These are phyloP conservation scores for Microbotryum scabiosae DNA, from an alignment of 1,284 basidiomycete genomes.

Conservation along the genomic window DNA sequence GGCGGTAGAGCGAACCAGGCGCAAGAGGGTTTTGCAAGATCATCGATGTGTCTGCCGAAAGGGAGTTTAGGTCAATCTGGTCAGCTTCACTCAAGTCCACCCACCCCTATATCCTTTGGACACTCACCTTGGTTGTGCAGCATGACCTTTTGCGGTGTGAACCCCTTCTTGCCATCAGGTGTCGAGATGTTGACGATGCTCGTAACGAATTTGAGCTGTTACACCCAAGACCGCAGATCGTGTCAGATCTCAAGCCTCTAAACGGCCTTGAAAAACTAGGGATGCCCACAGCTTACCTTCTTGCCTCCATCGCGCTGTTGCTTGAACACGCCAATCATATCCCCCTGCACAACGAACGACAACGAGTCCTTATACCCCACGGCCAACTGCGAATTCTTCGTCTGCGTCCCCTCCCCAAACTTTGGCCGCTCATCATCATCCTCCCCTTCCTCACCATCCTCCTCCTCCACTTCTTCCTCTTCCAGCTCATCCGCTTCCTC, in stretches of 20 bases:
- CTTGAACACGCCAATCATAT: constrained; percentile 95
- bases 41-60: constrained; percentile 71
- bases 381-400: constrained; percentile 82
- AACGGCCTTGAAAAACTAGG: too few relatives aligned
- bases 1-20: constrained; percentile 75
- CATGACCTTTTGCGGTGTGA: constrained; percentile 90
- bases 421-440: constrained; percentile 45
- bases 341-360: constrained; percentile 90
- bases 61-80: not conserved
- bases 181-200: constrained; percentile 79
- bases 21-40: constrained; percentile 78
- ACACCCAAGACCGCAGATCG: not conserved
- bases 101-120: too few relatives aligned
- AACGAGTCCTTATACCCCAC: constrained; percentile 79
- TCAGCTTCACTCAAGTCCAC: not conserved
- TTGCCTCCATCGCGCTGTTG: constrained; percentile 51
- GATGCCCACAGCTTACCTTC: constrained; percentile 18
- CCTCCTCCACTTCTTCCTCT: constrained; percentile 15
- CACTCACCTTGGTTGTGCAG: constrained; percentile 66
- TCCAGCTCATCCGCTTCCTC: constrained; percentile 48
- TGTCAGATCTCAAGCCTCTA: too few relatives aligned
- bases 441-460: constrained; percentile 61
- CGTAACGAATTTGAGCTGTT: constrained; percentile 72
- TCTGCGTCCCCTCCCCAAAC: constrained; percentile 31
- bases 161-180: constrained; percentile 57